Base-by-base conservation (phyloP, 768 basidiomycete genomes). In the Tricholoma hemisulphureum region DNA sequence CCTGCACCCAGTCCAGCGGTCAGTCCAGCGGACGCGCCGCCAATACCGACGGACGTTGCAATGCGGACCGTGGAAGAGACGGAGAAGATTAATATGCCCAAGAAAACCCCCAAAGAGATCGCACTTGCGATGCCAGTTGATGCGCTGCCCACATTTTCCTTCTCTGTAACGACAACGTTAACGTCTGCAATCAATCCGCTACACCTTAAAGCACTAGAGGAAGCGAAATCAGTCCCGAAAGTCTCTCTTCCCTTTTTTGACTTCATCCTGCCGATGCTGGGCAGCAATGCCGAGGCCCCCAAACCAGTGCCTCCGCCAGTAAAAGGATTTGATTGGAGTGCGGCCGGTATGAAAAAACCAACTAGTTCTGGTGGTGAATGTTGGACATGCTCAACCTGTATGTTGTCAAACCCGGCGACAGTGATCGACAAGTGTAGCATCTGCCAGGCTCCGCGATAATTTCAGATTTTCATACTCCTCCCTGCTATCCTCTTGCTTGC, bases 331-430 rank as follows among this genome's bases (percentile, higher is more conserved):
- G 75, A 88, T 63, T 89, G 83, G 81, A 74, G 78, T 2, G 85
- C 83, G 9, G 85, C 85, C 1, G 87, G 85, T 3, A 67, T 82
- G 55, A 85, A 81, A 60, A 67, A 77, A 2, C 80, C 84, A 5
- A 58, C 65, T 11, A 59, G 58, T 5, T 65, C 62, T 46, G 69
- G 62, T 20, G 63, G 65, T 50, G 60, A 61, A 16, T 63, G 59
- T n/a, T 91, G 89, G 89, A 80, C 61, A 14, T 91, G 89, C 65
- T 70, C 68, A 0, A 62, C 68, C 3, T 92, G 90, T 59, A 73
- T 71, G 66, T 63, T 86, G 52, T 60, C 66, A 41, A 89, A 85
- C 66, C 73, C 77, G 18, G 72, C 74, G 18, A 69, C 71, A 20
- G 77, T 70, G 34, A 66, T 61, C 29, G 73, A 70, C 4, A 78